Evolutionary conservation across 2,329 filamentous ascomycete species (phyloP).

Genomic region (Alternaria ethzedia): DNA sequence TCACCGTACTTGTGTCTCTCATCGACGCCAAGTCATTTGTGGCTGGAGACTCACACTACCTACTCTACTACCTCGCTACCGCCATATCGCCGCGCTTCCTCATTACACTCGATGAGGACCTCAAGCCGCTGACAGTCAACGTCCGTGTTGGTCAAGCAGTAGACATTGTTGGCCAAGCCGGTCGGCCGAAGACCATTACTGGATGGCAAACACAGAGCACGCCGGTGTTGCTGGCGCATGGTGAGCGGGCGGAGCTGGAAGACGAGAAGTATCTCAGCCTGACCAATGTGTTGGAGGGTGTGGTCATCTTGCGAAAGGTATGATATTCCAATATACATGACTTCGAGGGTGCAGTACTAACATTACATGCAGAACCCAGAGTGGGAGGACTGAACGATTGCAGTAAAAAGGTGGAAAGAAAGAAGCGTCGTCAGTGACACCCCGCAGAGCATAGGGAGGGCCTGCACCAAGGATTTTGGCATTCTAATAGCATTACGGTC

Average conservation of each 20-base stretch:
- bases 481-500: conserved; percentile 39
- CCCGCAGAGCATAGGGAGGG: conserved; percentile 4
- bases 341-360: conserved; percentile 16
- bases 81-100: conserved; percentile 98
- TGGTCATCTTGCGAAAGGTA: conserved; percentile 98
- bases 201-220: conserved; percentile 99
- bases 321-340: conserved; percentile 36
- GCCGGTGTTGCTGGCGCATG: conserved; percentile 92
- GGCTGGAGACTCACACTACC: conserved; percentile 78
- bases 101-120: conserved; percentile 91
- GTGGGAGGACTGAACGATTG: conserved; percentile 49
- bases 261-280: conserved; percentile 96
- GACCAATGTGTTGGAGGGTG: conserved; percentile 87
- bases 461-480: conserved; percentile 25
- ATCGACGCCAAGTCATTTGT: conserved; percentile 93
- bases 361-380: conserved; percentile 51
- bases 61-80: conserved; percentile 95
- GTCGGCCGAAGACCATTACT: conserved; percentile 97
- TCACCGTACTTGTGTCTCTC: conserved; percentile 89
- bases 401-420: neutral
- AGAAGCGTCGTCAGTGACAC: neutral
- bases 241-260: conserved; percentile 94
- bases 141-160: conserved; percentile 97
- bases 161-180: conserved; percentile 95
- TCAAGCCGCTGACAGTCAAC: conserved; percentile 93